phyloP scores from a whole-genome alignment of 75 land plant genomes.

The Picea glauca region DNA sequence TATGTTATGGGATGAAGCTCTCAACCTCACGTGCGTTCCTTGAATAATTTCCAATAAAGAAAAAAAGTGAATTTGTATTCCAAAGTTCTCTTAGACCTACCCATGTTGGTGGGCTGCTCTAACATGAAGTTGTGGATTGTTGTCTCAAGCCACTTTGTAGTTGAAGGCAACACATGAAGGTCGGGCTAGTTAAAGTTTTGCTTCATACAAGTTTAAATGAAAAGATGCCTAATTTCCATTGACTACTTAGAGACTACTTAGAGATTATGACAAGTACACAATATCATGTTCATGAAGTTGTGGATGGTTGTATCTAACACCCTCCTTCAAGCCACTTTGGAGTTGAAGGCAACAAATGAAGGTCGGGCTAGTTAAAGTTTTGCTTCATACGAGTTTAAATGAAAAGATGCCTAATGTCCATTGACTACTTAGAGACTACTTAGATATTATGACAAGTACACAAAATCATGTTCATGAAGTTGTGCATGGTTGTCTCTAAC shows the following conservation, averaged over 20 bases:
- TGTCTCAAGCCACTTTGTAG: slow-evolving; percentile 28
- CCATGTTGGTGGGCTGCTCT: no score
- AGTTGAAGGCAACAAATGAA: slow-evolving; percentile 74
- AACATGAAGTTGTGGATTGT: no score
- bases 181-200: slow-evolving; percentile 77
- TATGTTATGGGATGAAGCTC: no score
- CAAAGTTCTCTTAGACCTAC: no score
- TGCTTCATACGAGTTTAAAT: slow-evolving; percentile 83
- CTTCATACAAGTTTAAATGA: slow-evolving; percentile 78
- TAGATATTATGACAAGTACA: background rate
- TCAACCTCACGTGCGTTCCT: no score
- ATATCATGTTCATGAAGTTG: no score
- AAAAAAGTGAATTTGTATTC: no score
- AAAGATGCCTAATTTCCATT: background rate
- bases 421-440: background rate
- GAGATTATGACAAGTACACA: background rate
- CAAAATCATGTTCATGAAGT: no score
- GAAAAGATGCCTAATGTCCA: slow-evolving; percentile 5
- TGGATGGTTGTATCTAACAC: no score
- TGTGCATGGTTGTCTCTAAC: no score
- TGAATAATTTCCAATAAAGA: no score
- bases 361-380: slow-evolving; percentile 79
- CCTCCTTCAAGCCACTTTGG: slow-evolving; percentile 19
- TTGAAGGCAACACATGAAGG: slow-evolving; percentile 76
- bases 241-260: background rate